Conservation (phyloP, 805 yeast species). For the Ogataea nakhonphanomensis region DNA sequence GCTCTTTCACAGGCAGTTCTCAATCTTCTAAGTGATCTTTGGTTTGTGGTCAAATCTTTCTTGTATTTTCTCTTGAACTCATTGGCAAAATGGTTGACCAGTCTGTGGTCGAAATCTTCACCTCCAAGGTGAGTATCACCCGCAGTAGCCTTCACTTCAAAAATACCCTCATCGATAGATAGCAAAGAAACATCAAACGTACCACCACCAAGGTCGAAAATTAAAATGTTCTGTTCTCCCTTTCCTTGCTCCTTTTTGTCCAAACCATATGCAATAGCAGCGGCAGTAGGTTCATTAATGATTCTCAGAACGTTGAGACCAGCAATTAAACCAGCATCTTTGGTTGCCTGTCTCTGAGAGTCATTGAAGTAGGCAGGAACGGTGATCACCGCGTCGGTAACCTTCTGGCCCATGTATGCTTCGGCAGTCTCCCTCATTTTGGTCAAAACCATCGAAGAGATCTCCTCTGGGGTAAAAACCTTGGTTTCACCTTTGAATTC, state of each 20-base stretch:
- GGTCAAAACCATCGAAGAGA: slow-evolving; percentile 85
- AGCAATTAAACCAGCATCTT: slow-evolving; percentile 96
- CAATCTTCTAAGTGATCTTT: slow-evolving; percentile 96
- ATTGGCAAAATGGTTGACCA: slow-evolving; percentile 87
- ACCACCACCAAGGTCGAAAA: slow-evolving; percentile 97
- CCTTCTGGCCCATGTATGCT: slow-evolving; percentile 78
- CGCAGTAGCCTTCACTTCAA: slow-evolving; percentile 93
- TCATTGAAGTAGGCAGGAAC: slow-evolving; percentile 98
- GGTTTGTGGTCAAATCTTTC: slow-evolving; percentile 88
- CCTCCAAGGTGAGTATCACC: slow-evolving; percentile 96
- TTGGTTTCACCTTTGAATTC: slow-evolving; percentile 82
- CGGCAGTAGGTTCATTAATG: slow-evolving; percentile 96
- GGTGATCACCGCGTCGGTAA: slow-evolving; percentile 90
- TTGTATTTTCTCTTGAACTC: slow-evolving; percentile 98
- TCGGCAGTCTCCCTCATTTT: slow-evolving; percentile 91
- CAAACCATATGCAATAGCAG: slow-evolving; percentile 95
- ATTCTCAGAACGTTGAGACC: slow-evolving; percentile 93
- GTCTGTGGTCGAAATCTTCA: slow-evolving; percentile 97
- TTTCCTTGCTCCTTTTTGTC: slow-evolving; percentile 51
- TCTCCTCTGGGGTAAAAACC: slow-evolving; percentile 90
- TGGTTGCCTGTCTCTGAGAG: slow-evolving; percentile 97
- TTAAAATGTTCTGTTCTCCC: slow-evolving; percentile 84
- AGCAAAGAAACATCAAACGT: slow-evolving; percentile 93
- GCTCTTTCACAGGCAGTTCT: slow-evolving; percentile 99
- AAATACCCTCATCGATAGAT: slow-evolving; percentile 92